These are phyloP conservation scores for Austroboletus festivus DNA, from an alignment of 768 basidiomycete species.

Conservation along the genomic window DNA sequence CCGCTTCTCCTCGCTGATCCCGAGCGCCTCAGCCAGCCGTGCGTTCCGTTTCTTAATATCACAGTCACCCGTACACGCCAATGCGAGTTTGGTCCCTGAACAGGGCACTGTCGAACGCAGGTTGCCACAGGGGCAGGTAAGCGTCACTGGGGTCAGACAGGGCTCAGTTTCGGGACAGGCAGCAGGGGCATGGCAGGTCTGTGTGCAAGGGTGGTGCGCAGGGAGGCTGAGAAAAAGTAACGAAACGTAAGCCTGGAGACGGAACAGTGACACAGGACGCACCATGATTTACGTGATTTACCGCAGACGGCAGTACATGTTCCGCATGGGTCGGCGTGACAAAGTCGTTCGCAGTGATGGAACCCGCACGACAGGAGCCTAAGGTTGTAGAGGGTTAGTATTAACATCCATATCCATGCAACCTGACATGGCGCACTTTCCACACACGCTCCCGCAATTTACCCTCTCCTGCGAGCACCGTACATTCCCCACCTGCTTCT, in stretches of 20 bases:
- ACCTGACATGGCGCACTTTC: conserved; percentile 47
- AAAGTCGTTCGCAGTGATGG: conserved; percentile 80
- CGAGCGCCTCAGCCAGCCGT: conserved; percentile 84
- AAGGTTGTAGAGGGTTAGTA: background rate
- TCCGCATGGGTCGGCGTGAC: conserved; percentile 84
- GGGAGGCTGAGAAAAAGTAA: conserved; percentile 47
- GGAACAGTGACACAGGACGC: conserved; percentile 18
- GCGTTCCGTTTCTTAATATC: conserved; percentile 83
- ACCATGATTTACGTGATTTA: conserved; percentile 86
- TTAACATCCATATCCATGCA: background rate
- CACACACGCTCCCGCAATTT: conserved; percentile 80
- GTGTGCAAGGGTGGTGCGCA: conserved; percentile 69
- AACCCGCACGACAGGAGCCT: conserved; percentile 81
- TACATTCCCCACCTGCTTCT: conserved; percentile 74
- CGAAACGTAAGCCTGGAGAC: background rate
- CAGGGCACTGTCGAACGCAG: conserved; percentile 73
- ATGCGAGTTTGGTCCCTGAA: conserved; percentile 42
- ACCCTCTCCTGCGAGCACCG: conserved; percentile 79
- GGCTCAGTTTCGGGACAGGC: conserved; percentile 77
- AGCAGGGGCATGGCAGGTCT: conserved; percentile 85
- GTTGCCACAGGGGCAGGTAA: conserved; percentile 82
- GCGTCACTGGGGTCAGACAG: conserved; percentile 62
- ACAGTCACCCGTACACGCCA: conserved; percentile 85
- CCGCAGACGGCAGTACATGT: conserved; percentile 74
- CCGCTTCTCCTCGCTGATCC: conserved; percentile 60